A percentile compares a stretch with the other conserved stretches of the same genome.
These are phyloP conservation scores for Cucurbita ficifolia DNA, from an alignment of 306 rosid genomes.

Conservation along the genomic window DNA sequence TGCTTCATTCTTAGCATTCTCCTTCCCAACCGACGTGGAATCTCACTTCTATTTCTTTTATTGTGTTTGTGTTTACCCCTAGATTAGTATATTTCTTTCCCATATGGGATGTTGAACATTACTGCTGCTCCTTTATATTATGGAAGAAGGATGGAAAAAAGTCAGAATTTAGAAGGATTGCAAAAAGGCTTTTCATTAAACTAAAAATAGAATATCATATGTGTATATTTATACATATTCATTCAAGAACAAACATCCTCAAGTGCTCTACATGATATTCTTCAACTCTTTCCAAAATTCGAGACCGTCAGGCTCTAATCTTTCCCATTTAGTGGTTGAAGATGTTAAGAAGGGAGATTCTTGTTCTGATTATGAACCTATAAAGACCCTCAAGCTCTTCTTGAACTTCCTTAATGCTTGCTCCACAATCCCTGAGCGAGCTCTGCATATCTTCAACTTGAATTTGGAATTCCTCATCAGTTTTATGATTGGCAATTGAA, in stretches of 20 bases:
- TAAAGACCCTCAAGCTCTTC: slow-evolving; percentile 10
- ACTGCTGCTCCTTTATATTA: background rate
- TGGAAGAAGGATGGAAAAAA: background rate
- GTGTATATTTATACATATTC: background rate
- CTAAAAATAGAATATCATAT: background rate
- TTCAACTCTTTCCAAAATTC: background rate
- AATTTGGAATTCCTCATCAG: background rate
- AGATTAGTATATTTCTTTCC: background rate
- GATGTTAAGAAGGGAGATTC: slow-evolving; percentile 22
- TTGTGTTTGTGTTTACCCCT: background rate
- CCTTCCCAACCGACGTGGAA: too few species aligned
- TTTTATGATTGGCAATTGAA: background rate
- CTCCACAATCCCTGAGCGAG: slow-evolving; percentile 2
- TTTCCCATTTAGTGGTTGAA: slow-evolving; percentile 9
- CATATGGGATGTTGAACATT: background rate
- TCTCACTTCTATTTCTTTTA: background rate
- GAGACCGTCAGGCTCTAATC: background rate
- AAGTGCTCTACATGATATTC: too few species aligned
- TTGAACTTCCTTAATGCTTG: slow-evolving; percentile 9
- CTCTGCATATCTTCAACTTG: slow-evolving; percentile 5
- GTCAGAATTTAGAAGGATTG: background rate
- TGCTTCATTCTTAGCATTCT: too few species aligned
- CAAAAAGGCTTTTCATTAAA: background rate
- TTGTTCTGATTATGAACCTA: slow-evolving; percentile 11
- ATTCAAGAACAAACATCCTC: background rate